Base-by-base conservation (phyloP, 176 grass and related monocot genomes). In the Alloteropsis semialata region DNA sequence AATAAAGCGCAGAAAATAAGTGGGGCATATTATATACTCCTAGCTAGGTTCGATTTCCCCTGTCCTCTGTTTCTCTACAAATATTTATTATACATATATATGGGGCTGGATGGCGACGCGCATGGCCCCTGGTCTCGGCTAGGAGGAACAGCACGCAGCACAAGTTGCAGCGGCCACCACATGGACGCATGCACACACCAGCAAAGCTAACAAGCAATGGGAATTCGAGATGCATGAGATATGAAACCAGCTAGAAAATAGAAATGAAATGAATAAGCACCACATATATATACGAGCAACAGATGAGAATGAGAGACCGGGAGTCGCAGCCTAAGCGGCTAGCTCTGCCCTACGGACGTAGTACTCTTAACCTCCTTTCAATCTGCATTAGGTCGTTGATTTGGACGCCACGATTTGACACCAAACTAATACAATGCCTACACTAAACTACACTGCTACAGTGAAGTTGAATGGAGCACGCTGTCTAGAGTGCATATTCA, bases 371-470 rank as follows among this genome's bases (percentile, higher is more conserved):
- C 10, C n/a, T 55, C 53, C 53, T 56, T 56, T 56, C 54, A 56
- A 76, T 56, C 39, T 59, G 22, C 50, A 38, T 44, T 60, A n/a
- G 54, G 36, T 27, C 37, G 25, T 77, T 44, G 74, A 77, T 77
- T 77, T 77, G 74, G 56, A 77, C 55, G 56, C 74, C 34, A 41
- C 14, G n/a, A 57, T 41, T 58, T 27, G 73, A 69, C 66, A 27
- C 63, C 1, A 42, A 69, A 14, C 38, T 25, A 27, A 25, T 44
- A 41, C 21, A 10, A 10, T 55, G 53, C 21, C 6, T 55, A 0
- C 5, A n/a, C n/a, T n/a, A n/a, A n/a, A n/a, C n/a, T n/a, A n/a
- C n/a, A n/a, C n/a, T n/a, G n/a, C 44, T 45, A 45, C 9, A 53
- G 49, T 18, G 2, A 50, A 50, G 2, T 14, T 14, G 12, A 15